Conservation (phyloP, 2,329 filamentous ascomycete genomes). For the Sphaerostilbella broomeana region DNA sequence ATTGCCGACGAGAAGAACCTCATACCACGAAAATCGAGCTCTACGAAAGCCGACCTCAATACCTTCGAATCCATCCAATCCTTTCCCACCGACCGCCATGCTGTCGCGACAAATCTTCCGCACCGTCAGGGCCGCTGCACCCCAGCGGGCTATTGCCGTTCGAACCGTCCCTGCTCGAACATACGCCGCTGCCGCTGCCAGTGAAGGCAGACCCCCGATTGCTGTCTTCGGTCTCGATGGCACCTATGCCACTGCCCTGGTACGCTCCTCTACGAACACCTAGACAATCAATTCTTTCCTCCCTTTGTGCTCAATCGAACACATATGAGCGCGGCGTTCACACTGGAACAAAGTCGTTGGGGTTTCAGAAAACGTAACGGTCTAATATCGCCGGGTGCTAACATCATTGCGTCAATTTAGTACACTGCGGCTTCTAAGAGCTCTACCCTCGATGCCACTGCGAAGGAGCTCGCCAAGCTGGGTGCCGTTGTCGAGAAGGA, state of each 20-base stretch:
- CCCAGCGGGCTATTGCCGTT: constrained; percentile 46
- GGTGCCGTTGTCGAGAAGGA: constrained; percentile 71
- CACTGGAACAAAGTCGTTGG: too few species aligned
- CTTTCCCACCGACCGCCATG: constrained; percentile 36
- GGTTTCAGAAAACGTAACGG: too few species aligned
- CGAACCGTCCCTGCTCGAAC: constrained; percentile 56
- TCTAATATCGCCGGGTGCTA: constrained; percentile 14
- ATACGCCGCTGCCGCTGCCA: constrained; percentile 67
- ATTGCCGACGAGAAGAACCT: constrained; percentile 33
- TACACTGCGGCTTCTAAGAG: constrained; percentile 94
- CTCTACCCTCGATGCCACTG: constrained; percentile 74
- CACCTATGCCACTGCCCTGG: constrained; percentile 96
- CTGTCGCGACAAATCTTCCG: constrained; percentile 55
- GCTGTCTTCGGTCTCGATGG: constrained; percentile 93
- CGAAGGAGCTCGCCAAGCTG: constrained; percentile 71
- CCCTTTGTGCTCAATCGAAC: constrained; percentile 16
- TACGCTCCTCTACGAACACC: constrained; percentile 45
- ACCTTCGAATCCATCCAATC: constrained; percentile 23
- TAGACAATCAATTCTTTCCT: not conserved
- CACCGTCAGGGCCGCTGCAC: constrained; percentile 50
- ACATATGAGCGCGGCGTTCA: too few species aligned
- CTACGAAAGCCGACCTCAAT: constrained; percentile 21
- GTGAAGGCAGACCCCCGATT: constrained; percentile 75
- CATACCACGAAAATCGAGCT: constrained; percentile 29
- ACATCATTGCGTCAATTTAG: constrained; percentile 47